Base-by-base conservation (phyloP, 768 basidiomycete species). In the Suillus subaureus region DNA sequence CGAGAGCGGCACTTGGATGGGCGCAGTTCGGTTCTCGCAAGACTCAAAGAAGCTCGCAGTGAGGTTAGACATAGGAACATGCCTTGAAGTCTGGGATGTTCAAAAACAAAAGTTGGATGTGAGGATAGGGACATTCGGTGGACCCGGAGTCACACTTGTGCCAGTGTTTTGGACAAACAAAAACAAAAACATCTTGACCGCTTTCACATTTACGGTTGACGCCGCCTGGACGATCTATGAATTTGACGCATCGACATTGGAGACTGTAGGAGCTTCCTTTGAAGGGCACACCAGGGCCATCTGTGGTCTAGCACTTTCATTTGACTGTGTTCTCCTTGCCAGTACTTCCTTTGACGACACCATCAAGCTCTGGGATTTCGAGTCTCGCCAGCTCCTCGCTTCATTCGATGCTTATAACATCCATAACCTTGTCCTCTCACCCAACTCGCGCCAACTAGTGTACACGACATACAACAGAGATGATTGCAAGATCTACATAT, bases 381-480 rank as follows among this genome's bases (percentile, higher is more conserved):
- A 42, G 16, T 42, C 42, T 5, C 42, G 16, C 6, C 42, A 18
- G 6, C 42, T 18, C 16, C 16, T 42, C 18, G 42, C 43, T 12
- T 45, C 21, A 3, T 45, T n/a, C 21, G 1, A 45, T 4, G 9
- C 4, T 45, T 2, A 1, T 4, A 4, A 1, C 0, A 1, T 0
- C 5, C 12, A 5, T 4, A 0, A 0, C 39, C 13, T 40, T 40
- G 5, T 15, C 39, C 1, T 13, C 45, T 47, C 45, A n/a, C n/a
- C 45, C 4, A 12, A n/a, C 11, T 47, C 45, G 4, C 45, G 43
- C 9, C 18, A 45, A 7, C 4, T 45, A n/a, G 43, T 4, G 3
- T 45, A 45, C 9, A 45, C 43, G 0, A 45, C 21, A 21, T 18
- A 7, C 42, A 9, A 0, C 21, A 2, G 4, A n/a, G 21, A 45